A percentile compares a stretch with the other conserved stretches of the same genome.
Conservation (phyloP, 352 stramenopile species). For the Phytophthora lateralis region DNA sequence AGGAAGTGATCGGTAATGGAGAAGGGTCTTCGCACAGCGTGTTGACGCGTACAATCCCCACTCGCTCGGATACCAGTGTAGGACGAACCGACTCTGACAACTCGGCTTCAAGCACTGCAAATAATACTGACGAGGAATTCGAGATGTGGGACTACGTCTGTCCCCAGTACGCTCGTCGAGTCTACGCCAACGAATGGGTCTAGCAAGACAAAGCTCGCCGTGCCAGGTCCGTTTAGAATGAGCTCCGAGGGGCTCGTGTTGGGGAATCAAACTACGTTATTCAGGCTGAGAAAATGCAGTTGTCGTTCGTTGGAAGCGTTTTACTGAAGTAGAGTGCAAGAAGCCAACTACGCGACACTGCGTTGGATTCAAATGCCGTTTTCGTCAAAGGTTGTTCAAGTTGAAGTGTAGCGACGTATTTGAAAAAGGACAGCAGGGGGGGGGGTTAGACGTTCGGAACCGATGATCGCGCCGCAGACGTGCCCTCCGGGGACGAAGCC, state of each 20-base stretch:
- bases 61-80: conserved; percentile 13
- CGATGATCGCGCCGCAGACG: not conserved
- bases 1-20: conserved; percentile 32
- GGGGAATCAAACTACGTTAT: conserved; percentile 6
- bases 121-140: conserved; percentile 35
- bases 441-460: not conserved
- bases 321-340: not conserved
- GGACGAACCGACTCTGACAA: conserved; percentile 1
- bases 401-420: not conserved
- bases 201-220: conserved; percentile 12
- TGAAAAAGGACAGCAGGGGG: not conserved
- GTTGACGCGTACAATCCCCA: conserved; percentile 4
- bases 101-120: conserved; percentile 1
- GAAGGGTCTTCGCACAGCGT: conserved; percentile 9
- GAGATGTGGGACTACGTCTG: conserved; percentile 71
- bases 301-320: no score
- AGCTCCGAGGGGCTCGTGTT: not conserved
- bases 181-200: conserved; percentile 56
- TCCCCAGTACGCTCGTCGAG: conserved; percentile 43
- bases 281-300: not conserved
- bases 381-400: not conserved
- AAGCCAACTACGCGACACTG: not conserved
- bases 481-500: conserved; percentile 1
- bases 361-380: not conserved
- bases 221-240: not conserved